Conservation (phyloP, 371 early-diverging fungal species). For the Lichtheimia ramosa region DNA sequence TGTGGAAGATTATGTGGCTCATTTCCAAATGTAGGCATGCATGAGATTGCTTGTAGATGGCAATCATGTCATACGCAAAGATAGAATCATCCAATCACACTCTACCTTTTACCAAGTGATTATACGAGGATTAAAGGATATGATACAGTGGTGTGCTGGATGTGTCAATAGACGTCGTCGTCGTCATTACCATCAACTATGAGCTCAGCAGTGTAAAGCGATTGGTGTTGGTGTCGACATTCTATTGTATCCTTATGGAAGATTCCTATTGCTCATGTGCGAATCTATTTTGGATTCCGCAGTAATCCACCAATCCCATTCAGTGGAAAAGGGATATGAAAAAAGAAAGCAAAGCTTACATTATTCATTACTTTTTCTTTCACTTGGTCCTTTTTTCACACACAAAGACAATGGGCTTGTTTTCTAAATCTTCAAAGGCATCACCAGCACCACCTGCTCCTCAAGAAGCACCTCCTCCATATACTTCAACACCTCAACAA, state of each 20-base stretch:
- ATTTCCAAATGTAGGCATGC: constrained; percentile 37
- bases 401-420: constrained; percentile 32
- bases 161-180: background rate
- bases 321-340: too few relatives aligned
- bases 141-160: background rate
- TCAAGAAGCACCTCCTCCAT: constrained; percentile 23
- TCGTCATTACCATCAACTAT: background rate
- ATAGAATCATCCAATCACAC: constrained; percentile 10
- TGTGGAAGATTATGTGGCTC: background rate
- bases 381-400: background rate
- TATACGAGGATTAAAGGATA: background rate
- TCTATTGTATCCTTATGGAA: background rate
- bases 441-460: constrained; percentile 9
- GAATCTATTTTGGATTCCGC: too few relatives aligned
- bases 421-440: constrained; percentile 26
- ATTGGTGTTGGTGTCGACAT: background rate
- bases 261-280: background rate
- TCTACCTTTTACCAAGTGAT: background rate
- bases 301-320: background rate
- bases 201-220: background rate
- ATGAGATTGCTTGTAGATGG: constrained; percentile 62
- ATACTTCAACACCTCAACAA: constrained; percentile 16
- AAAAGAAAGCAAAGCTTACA: too few relatives aligned
- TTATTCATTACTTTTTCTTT: constrained; percentile 7
- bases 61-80: constrained; percentile 29